Evolutionary conservation across 495 filamentous ascomycete genomes (phyloP).

Genomic region (Neurospora sp.): DNA sequence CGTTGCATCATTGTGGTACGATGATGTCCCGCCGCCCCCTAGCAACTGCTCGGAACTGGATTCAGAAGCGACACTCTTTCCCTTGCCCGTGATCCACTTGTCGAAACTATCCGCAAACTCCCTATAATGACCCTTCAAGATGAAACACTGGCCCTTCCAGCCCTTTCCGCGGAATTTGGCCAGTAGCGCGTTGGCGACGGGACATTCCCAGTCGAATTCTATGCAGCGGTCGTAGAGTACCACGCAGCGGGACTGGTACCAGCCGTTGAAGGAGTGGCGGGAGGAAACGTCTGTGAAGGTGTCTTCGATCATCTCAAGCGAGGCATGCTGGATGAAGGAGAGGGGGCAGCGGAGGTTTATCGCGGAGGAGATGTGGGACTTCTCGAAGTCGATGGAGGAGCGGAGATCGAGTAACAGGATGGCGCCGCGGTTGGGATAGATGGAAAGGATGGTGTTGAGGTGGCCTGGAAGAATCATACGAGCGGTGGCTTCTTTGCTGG

Average conservation of each 20-base stretch:
- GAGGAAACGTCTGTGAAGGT: constrained; percentile 34
- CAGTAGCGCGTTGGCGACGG: constrained; percentile 29
- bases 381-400: constrained; percentile 30
- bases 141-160: constrained; percentile 35
- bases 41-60: background rate
- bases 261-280: constrained; percentile 33
- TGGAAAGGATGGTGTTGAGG: constrained; percentile 35
- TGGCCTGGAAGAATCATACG: constrained; percentile 39
- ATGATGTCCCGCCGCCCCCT: background rate
- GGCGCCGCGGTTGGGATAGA: constrained; percentile 26
- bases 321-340: constrained; percentile 29
- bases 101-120: constrained; percentile 37
- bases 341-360: constrained; percentile 37
- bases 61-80: background rate
- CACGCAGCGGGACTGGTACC: constrained; percentile 32
- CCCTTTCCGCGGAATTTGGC: constrained; percentile 29
- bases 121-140: constrained; percentile 39
- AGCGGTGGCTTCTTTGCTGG: constrained; percentile 13
- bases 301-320: constrained; percentile 39
- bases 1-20: background rate
- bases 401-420: constrained; percentile 36
- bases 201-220: constrained; percentile 38
- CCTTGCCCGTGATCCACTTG: constrained; percentile 29
- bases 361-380: constrained; percentile 36
- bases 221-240: constrained; percentile 39